These are phyloP conservation scores for Bassia scoparia DNA, from an alignment of 148 eudicot genomes.

Conservation along the genomic window DNA sequence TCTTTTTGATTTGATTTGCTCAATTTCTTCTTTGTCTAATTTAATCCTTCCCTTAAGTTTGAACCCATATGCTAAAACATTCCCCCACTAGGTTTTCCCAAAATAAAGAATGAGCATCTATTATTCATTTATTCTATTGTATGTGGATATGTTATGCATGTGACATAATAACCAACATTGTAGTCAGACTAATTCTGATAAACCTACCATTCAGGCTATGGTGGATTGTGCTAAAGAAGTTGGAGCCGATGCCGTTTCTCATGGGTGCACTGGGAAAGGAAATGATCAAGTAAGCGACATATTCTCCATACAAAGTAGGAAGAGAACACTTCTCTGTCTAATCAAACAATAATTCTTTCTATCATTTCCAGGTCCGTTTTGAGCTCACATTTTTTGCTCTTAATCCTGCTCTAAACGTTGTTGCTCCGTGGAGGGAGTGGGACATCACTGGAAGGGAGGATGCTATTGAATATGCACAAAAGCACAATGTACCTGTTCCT, in stretches of 20 bases:
- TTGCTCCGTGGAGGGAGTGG: conserved; percentile 98
- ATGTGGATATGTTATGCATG: background rate
- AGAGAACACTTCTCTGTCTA: conserved; percentile 7
- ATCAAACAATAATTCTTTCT: background rate
- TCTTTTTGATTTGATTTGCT: too few species aligned
- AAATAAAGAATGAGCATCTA: too few species aligned
- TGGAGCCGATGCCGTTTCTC: conserved; percentile 97
- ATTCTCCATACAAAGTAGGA: background rate
- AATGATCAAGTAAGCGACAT: conserved; percentile 71
- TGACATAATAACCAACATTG: background rate
- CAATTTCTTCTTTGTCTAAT: too few species aligned
- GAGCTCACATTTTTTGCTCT: conserved; percentile 92
- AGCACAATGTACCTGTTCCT: conserved; percentile 83
- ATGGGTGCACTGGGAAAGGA: conserved; percentile 98
- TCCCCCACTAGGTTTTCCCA: too few species aligned
- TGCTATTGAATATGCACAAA: conserved; percentile 90
- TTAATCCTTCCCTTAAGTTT: too few species aligned
- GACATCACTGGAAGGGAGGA: conserved; percentile 86
- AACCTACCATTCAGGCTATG: conserved; percentile 58
- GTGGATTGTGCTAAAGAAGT: conserved; percentile 96
- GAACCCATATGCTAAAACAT: too few species aligned
- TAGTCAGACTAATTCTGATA: too few species aligned
- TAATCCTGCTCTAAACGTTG: conserved; percentile 75
- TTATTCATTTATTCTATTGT: too few species aligned
- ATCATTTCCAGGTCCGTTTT: conserved; percentile 65